phyloP scores from a whole-genome alignment of 1,284 basidiomycete species.

The Tetrapyrgos nigripes region DNA sequence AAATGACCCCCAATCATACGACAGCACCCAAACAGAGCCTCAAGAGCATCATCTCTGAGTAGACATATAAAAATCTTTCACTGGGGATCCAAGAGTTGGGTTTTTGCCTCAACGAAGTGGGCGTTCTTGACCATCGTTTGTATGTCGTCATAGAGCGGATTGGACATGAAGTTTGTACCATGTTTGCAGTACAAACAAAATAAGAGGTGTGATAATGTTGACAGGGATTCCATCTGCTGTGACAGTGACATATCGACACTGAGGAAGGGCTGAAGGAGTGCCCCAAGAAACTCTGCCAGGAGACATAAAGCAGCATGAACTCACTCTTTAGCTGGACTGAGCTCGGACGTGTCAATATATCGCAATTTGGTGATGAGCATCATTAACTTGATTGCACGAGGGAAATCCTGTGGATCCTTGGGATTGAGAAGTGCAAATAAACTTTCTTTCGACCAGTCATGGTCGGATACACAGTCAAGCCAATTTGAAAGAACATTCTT shows the following conservation, averaged over 20 bases:
- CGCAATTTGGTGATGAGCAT: slow-evolving; percentile 17
- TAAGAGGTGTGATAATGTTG: slow-evolving; percentile 15
- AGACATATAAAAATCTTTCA: slow-evolving; percentile 22
- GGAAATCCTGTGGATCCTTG: slow-evolving; percentile 25
- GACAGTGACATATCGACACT: neutral
- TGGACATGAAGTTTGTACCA: slow-evolving; percentile 24
- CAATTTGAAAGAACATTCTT: slow-evolving; percentile 13
- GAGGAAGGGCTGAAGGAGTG: slow-evolving; percentile 11
- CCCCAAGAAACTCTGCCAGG: neutral
- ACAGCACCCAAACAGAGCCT: slow-evolving; percentile 23
- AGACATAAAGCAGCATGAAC: neutral
- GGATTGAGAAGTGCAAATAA: slow-evolving; percentile 18
- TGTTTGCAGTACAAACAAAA: slow-evolving; percentile 21
- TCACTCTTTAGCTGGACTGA: neutral
- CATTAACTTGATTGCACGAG: slow-evolving; percentile 22
- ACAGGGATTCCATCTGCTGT: slow-evolving; percentile 11
- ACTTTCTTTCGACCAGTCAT: slow-evolving; percentile 3
- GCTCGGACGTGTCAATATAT: neutral
- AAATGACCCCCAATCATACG: slow-evolving; percentile 26
- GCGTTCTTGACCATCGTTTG: slow-evolving; percentile 34
- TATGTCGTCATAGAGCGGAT: slow-evolving; percentile 32
- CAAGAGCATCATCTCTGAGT: slow-evolving; percentile 26
- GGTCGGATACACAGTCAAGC: slow-evolving; percentile 10
- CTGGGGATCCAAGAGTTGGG: slow-evolving; percentile 22
- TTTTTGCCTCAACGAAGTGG: slow-evolving; percentile 29